A percentile compares a stretch with the other conserved stretches of the same genome.
Conservation (phyloP, 2,329 filamentous ascomycete genomes). For the Alternaria arborescens region DNA sequence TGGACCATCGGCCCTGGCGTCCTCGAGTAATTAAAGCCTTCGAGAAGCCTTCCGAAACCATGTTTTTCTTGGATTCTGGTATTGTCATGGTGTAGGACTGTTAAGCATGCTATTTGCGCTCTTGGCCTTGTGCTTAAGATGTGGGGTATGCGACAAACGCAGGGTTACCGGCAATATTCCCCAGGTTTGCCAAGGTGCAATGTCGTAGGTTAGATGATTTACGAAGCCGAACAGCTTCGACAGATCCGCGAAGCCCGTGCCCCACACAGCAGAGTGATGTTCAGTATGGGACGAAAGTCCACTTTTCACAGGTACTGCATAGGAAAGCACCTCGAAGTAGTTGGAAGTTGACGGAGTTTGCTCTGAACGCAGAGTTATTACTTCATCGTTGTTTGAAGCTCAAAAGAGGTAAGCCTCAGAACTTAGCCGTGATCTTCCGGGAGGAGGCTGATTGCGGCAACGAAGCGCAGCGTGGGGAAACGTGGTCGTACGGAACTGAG, state of each 20-base stretch:
- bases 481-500: constrained; percentile 12
- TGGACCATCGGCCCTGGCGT: constrained; percentile 38
- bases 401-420: constrained; percentile 6
- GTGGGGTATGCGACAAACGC: constrained; percentile 26
- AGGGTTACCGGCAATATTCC: constrained; percentile 25
- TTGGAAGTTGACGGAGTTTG: background rate
- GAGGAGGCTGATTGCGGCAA: constrained; percentile 17
- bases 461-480: constrained; percentile 28
- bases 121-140: constrained; percentile 24
- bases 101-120: constrained; percentile 29
- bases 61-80: constrained; percentile 23
- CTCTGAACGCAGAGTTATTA: constrained; percentile 2
- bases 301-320: background rate
- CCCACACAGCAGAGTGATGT: background rate
- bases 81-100: constrained; percentile 22
- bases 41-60: constrained; percentile 37
- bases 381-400: constrained; percentile 10
- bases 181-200: constrained; percentile 5
- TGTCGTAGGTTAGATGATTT: constrained; percentile 5
- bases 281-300: background rate
- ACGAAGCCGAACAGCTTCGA: background rate
- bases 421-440: constrained; percentile 5
- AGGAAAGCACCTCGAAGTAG: background rate
- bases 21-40: constrained; percentile 31
- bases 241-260: background rate